These are phyloP conservation scores for Globisporangium splendens DNA, from an alignment of 352 stramenopile genomes.

Conservation along the genomic window DNA sequence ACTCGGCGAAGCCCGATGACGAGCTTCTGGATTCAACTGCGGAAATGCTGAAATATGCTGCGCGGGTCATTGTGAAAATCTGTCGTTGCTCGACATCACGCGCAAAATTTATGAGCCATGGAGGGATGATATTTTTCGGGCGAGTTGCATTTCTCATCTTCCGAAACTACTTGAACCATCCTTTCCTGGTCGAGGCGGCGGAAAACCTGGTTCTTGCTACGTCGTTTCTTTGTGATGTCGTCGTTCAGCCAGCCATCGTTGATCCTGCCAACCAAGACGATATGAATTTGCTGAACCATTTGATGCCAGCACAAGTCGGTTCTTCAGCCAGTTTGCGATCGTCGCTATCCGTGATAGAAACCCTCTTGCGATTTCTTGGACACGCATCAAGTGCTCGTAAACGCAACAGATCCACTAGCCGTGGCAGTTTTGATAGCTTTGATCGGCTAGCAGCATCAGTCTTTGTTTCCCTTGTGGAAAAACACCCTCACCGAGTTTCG, in stretches of 20 bases:
- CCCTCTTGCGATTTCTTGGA: conserved; percentile 7
- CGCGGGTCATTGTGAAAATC: conserved; percentile 26
- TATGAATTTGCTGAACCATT: conserved; percentile 5
- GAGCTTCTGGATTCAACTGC: neutral
- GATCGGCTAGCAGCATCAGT: conserved; percentile 22
- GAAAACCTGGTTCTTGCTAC: conserved; percentile 26
- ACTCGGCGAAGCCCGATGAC: neutral
- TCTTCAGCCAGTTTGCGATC: neutral
- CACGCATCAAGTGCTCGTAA: neutral
- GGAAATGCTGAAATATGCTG: conserved; percentile 21
- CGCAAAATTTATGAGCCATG: conserved; percentile 24
- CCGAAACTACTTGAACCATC: neutral
- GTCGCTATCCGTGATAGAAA: conserved; percentile 9
- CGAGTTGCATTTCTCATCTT: conserved; percentile 17
- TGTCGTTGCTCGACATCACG: conserved; percentile 9
- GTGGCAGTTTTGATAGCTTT: conserved; percentile 12
- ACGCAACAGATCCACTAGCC: neutral
- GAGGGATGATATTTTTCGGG: conserved; percentile 19
- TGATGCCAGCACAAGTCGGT: neutral
- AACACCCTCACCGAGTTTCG: conserved; percentile 12
- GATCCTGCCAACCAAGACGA: conserved; percentile 4
- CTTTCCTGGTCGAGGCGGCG: conserved; percentile 4
- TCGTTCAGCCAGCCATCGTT: conserved; percentile 1
- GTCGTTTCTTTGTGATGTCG: conserved; percentile 26
- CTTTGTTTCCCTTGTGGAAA: conserved; percentile 17